Evolutionary conservation across 148 eudicot species (phyloP).

Genomic region (Persicaria maculosa): DNA sequence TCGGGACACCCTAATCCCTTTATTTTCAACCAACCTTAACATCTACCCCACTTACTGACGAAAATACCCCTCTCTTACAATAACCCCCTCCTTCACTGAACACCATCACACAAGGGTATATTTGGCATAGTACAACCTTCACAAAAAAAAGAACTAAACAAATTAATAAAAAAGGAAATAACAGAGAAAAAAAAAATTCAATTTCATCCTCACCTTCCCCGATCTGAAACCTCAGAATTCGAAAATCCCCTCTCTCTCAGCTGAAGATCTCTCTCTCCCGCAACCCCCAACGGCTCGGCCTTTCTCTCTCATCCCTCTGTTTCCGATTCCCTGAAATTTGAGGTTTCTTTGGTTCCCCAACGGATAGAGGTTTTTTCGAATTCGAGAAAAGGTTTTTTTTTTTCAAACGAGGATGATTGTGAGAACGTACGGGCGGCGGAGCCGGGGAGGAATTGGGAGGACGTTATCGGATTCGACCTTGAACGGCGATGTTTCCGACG

Average conservation of each 20-base stretch:
- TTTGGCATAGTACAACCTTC: not conserved
- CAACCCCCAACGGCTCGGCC: not conserved
- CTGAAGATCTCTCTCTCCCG: constrained; percentile 19
- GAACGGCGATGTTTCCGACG: constrained; percentile 33
- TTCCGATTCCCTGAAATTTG: not conserved
- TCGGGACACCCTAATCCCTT: not conserved
- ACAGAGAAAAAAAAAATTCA: not conserved
- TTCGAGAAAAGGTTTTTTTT: not conserved
- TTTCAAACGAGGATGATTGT: constrained; percentile 44
- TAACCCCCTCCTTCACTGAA: not conserved
- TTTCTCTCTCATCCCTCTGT: constrained; percentile 6
- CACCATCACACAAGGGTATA: constrained; percentile 5
- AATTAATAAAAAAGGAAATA: not conserved
- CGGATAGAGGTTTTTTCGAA: not conserved
- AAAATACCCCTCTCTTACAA: not conserved
- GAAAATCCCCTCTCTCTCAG: constrained; percentile 10
- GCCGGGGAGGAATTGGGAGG: constrained; percentile 33
- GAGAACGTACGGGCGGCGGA: constrained; percentile 74
- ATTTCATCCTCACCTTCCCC: constrained; percentile 13
- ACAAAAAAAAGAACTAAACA: not conserved
- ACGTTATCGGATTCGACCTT: constrained; percentile 26
- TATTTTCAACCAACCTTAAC: not conserved
- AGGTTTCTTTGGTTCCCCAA: constrained; percentile 7
- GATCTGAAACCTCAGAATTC: not conserved
- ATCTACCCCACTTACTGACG: not conserved